Evolutionary conservation across 140 eudicot genomes (phyloP), one percentile per base, ranked within the genome.

Genomic region (Anethum foeniculum): DNA sequence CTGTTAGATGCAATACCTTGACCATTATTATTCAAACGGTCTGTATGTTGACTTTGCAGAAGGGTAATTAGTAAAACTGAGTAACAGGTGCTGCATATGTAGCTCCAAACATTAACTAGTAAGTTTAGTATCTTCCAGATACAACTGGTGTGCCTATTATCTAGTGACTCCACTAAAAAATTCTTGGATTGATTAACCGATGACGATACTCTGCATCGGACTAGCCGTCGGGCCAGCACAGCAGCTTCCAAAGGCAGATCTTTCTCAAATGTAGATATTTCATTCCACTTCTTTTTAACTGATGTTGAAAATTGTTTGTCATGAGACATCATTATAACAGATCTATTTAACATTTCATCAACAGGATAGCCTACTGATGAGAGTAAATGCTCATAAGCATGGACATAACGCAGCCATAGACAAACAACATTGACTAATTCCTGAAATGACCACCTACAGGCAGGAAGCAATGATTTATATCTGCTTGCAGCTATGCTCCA

Each of bases 401-500:
- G 88, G 67, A 88, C 83, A 84, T 89, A 91, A 41, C 86, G 92
- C 80, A 91, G 72, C 93, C 97, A 89, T 47, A 85, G 80, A 68
- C 86, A 85, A 71, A 90, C 88, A 83, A 67, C 76, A 82, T 67
- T 48, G 77, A 79, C 86, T 81, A 89, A 80, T 75, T 84, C 88
- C 78, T 82, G 54, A 81, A 91, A 77, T 81, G 93, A 81, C 87
- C 86, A 88, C 82, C 79, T 85, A 79, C 82, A 89, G 65, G 86
- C 81, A 48, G 89, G 82, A 71, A 85, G 80, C 86, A 88, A 69
- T 77, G 86, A 87, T 71, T 86, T 82, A 58, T 89, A 86, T 82
- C 87, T 89, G 80, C 76, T 81, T 80, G 92, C 90, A 27, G 89
- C 93, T 89, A 87, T 85, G 76, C 84, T 87, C 99, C 99, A 95